Percentiles rank a stretch among this genome's conserved stretches.
These are phyloP conservation scores for Theobroma cacao DNA, from an alignment of 345 rosid species.

Conservation along the genomic window DNA sequence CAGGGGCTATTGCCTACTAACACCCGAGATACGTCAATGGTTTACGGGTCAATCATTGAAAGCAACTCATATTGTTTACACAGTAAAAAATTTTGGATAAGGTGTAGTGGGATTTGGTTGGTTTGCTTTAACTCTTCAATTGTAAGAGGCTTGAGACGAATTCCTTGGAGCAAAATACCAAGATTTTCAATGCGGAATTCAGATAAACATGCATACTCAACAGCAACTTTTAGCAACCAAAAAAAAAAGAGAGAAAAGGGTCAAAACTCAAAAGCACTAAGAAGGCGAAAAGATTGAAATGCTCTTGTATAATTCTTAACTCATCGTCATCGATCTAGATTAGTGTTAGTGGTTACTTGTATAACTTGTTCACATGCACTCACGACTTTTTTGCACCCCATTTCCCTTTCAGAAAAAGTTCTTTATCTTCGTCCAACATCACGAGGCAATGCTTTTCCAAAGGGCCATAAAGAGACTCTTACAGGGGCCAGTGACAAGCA, in stretches of 20 bases:
- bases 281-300: not conserved
- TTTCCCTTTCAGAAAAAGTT: not conserved
- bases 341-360: constrained; percentile 27
- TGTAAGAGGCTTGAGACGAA: not conserved
- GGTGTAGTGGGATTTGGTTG: not conserved
- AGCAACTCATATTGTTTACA: not conserved
- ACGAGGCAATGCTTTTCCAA: not conserved
- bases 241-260: too few relatives aligned
- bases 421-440: not conserved
- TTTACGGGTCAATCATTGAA: not conserved
- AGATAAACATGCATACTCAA: not conserved
- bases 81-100: not conserved
- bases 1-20: not conserved
- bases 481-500: not conserved
- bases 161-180: not conserved
- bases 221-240: too few relatives aligned
- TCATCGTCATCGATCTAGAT: not conserved
- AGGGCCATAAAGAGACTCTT: not conserved
- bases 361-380: constrained; percentile 27
- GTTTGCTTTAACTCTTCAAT: not conserved
- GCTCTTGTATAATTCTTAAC: not conserved
- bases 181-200: not conserved
- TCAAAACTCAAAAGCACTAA: not conserved
- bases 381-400: not conserved
- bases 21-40: not conserved